These are phyloP conservation scores for Xylaria intraflava DNA, from an alignment of 495 filamentous ascomycete species.

Conservation along the genomic window DNA sequence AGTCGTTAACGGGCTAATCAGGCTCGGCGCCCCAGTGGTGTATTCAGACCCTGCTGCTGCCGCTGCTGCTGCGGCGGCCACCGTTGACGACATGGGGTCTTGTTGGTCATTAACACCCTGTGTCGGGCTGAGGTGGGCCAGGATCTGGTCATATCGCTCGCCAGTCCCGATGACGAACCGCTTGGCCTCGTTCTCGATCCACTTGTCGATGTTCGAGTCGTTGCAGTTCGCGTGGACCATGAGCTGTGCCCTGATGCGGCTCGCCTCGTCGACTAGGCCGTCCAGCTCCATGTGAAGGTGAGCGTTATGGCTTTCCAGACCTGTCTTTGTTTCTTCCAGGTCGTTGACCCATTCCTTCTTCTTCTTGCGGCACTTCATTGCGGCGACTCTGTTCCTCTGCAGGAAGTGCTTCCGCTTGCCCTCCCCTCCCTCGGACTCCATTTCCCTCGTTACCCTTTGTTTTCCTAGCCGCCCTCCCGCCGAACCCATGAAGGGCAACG, in stretches of 20 bases:
- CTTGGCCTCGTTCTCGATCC: slow-evolving; percentile 41
- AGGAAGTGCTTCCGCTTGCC: slow-evolving; percentile 48
- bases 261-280: slow-evolving; percentile 40
- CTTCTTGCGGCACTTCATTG: slow-evolving; percentile 81
- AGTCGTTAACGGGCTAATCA: slow-evolving; percentile 7
- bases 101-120: slow-evolving; percentile 10
- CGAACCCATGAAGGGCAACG: background rate
- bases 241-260: slow-evolving; percentile 50
- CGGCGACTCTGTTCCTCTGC: slow-evolving; percentile 76
- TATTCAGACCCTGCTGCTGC: slow-evolving; percentile 1
- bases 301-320: slow-evolving; percentile 31
- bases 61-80: background rate
- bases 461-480: slow-evolving; percentile 9
- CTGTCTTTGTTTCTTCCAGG: slow-evolving; percentile 45
- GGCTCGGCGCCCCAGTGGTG: background rate
- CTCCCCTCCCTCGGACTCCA: slow-evolving; percentile 12
- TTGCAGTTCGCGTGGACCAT: slow-evolving; percentile 55
- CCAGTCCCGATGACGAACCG: slow-evolving; percentile 31
- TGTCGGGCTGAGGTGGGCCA: slow-evolving; percentile 16
- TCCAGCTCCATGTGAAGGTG: slow-evolving; percentile 34
- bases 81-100: slow-evolving; percentile 7
- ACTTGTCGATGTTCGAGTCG: slow-evolving; percentile 42
- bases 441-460: slow-evolving; percentile 1
- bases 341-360: slow-evolving; percentile 69
- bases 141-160: slow-evolving; percentile 26